Percentiles rank a stretch among this genome's conserved stretches.
These are phyloP conservation scores for Prunus fruticosa DNA, from an alignment of 306 rosid genomes.

Conservation along the genomic window DNA sequence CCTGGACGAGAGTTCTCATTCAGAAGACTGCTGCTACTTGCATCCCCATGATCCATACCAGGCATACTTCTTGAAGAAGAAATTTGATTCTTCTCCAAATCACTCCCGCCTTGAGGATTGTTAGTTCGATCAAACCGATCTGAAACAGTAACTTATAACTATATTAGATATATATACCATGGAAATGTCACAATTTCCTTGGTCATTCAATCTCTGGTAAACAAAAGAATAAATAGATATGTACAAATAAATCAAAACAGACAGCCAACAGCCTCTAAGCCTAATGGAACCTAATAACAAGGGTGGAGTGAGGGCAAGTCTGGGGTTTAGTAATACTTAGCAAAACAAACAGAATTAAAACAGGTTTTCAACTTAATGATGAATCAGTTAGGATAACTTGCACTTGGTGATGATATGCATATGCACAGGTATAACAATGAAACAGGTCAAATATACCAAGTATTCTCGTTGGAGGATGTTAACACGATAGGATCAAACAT, in stretches of 20 bases:
- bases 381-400: not conserved
- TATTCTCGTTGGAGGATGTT: not conserved
- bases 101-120: constrained; percentile 54
- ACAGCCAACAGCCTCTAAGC: not conserved
- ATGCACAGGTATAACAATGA: not conserved
- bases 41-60: constrained; percentile 49
- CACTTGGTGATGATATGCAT: not conserved
- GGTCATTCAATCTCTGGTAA: not conserved
- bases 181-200: constrained; percentile 8
- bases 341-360: too few species aligned
- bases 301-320: not conserved
- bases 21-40: constrained; percentile 43
- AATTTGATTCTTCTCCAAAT: constrained; percentile 56
- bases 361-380: not conserved
- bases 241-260: not conserved
- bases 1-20: constrained; percentile 43
- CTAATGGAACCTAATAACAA: not conserved
- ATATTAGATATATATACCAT: not conserved
- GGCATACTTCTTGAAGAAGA: constrained; percentile 43
- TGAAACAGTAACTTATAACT: constrained; percentile 28
- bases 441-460: not conserved
- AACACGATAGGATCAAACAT: not conserved
- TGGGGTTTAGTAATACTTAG: not conserved
- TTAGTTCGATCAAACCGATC: constrained; percentile 60
- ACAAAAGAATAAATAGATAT: not conserved